These are phyloP conservation scores for Sphaerulina vaccinii DNA, from an alignment of 2,329 filamentous ascomycete genomes.

Conservation along the genomic window DNA sequence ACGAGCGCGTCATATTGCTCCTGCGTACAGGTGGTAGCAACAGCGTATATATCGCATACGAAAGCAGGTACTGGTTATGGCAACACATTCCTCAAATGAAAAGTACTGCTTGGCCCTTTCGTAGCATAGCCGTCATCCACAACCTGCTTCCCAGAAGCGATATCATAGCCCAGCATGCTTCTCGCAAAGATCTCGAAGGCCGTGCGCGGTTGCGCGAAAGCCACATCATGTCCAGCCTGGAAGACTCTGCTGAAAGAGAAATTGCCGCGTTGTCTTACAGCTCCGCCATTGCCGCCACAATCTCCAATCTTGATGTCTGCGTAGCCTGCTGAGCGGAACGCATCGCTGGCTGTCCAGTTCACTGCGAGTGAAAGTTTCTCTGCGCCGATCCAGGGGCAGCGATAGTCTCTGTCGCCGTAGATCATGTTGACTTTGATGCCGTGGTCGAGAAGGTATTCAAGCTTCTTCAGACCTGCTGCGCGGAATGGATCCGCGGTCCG, in stretches of 20 bases:
- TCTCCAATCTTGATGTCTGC: slow-evolving; percentile 31
- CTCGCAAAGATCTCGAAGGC: slow-evolving; percentile 56
- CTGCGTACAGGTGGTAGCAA: slow-evolving; percentile 44
- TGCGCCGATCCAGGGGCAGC: slow-evolving; percentile 33
- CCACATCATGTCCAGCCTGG: slow-evolving; percentile 34
- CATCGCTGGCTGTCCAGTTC: slow-evolving; percentile 26
- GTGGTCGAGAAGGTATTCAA: slow-evolving; percentile 29
- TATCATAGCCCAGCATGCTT: slow-evolving; percentile 51
- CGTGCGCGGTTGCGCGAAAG: slow-evolving; percentile 54
- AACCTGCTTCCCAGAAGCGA: slow-evolving; percentile 53
- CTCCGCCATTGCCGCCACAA: slow-evolving; percentile 30
- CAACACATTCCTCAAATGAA: slow-evolving; percentile 47
- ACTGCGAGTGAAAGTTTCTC: slow-evolving; percentile 32
- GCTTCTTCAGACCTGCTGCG: slow-evolving; percentile 22
- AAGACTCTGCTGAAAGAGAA: slow-evolving; percentile 40
- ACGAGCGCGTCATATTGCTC: slow-evolving; percentile 45
- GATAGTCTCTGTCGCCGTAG: slow-evolving; percentile 34
- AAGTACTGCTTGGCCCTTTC: slow-evolving; percentile 40
- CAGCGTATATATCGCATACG: slow-evolving; percentile 47
- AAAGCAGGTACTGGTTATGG: slow-evolving; percentile 36
- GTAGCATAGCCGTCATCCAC: slow-evolving; percentile 44
- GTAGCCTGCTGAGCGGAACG: slow-evolving; percentile 34
- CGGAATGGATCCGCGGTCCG: slow-evolving; percentile 21
- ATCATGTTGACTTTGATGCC: slow-evolving; percentile 31
- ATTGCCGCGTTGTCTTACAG: slow-evolving; percentile 37